Base-by-base conservation (phyloP, 2,329 filamentous ascomycete species). In the Arachnomyces sp. region DNA sequence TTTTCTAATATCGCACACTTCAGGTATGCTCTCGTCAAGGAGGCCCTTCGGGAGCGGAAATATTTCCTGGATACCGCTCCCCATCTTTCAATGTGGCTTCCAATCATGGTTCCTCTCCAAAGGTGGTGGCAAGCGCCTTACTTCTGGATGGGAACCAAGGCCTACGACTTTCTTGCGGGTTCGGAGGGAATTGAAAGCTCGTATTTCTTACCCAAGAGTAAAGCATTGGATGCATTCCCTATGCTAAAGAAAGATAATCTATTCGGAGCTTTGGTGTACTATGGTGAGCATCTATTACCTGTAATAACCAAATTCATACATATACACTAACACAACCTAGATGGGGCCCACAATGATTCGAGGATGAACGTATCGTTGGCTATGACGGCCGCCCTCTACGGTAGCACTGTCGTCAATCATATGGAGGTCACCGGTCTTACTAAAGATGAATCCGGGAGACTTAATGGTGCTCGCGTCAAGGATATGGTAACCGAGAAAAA, bases 261-360 rank as follows among this genome's bases (percentile, higher is more conserved):
- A 11, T 76, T 88, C 33, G 87, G 87, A 45, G 86, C 86, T 43
- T 68, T 93, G 54, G 86, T 93, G 16, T 94, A 94, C 71, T 93
- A 93, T 60, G 82, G 75, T 77, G 63, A 38, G 62, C 44, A 32
- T 29, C 2, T 17, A 11, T 31, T 3, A 18, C 15, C 9, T 9
- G n/a, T n/a, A n/a, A n/a, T n/a, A n/a, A 12, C 28, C 16, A 15
- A 12, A 12, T 7, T n/a, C 13, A 4, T 21, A 35, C 12, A 15
- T 35, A 25, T 12, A 34, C 31, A 32, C 48, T 55, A 44, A 57
- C 40, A 21, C 4, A 28, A 6, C 18, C 16, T 42, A 75, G 86
- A 94, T 66, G 87, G 87, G 52, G 86, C 85, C 21, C 87, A 94
- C 66, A 94, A 94, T 57, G 87, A 94, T 62, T 92, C 86, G 14